Evolutionary conservation across 2,329 filamentous ascomycete genomes (phyloP).

Genomic region (Epichloe aotearoae): DNA sequence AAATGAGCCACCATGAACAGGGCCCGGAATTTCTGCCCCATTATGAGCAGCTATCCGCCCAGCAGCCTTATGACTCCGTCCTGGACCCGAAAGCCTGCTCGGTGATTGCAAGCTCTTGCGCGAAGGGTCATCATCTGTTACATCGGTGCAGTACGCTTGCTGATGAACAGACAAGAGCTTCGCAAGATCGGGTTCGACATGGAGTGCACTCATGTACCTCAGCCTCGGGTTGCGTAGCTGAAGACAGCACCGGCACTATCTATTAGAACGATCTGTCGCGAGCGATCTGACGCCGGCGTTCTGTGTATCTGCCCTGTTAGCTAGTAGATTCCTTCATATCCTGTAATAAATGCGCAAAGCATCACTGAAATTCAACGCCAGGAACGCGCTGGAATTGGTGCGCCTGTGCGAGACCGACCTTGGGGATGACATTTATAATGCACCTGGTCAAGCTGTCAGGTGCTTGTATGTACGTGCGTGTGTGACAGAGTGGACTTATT

Average conservation of each 20-base stretch:
- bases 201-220: too few relatives aligned
- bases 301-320: too few relatives aligned
- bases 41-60: neutral
- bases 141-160: too few relatives aligned
- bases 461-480: neutral
- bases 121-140: too few relatives aligned
- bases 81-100: neutral
- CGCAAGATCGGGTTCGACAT: too few relatives aligned
- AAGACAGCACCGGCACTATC: too few relatives aligned
- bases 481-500: conserved; percentile 1
- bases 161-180: too few relatives aligned
- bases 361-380: neutral
- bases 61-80: neutral
- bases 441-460: neutral
- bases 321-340: too few relatives aligned
- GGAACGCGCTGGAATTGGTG: neutral
- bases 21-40: neutral
- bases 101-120: neutral
- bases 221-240: too few relatives aligned
- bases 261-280: too few relatives aligned
- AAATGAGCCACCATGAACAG: neutral
- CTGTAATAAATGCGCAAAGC: neutral
- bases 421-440: neutral
- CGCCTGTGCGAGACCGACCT: neutral
- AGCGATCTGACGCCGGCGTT: too few relatives aligned